phyloP scores from a whole-genome alignment of 345 rosid species.

The Barbarea vulgaris region DNA sequence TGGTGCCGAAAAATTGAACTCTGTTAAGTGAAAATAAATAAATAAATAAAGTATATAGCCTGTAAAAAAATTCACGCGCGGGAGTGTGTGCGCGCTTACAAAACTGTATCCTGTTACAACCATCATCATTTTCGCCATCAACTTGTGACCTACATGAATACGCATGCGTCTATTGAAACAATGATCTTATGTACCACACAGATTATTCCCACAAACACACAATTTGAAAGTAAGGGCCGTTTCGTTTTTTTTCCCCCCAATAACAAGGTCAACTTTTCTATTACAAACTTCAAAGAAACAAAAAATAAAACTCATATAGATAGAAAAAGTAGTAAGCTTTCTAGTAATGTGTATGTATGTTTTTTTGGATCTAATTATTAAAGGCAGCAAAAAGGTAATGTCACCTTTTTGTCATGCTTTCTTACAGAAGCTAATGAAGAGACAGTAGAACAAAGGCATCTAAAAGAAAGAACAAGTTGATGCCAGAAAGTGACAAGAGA shows the following conservation, averaged over 20 bases:
- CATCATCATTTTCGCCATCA: conserved; percentile 22
- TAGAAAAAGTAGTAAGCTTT: conserved; percentile 24
- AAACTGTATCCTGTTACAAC: too few species aligned
- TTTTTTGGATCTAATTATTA: conserved; percentile 21
- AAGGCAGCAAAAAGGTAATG: conserved; percentile 24
- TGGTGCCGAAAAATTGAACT: not conserved
- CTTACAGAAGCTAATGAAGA: conserved; percentile 37
- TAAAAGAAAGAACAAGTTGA: conserved; percentile 41
- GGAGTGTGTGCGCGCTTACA: conserved; percentile 4
- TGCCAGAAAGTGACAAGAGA: conserved; percentile 31
- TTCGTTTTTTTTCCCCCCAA: not conserved
- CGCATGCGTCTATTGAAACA: conserved; percentile 35
- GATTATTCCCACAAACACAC: not conserved
- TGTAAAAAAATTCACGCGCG: not conserved
- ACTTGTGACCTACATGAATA: conserved; percentile 26
- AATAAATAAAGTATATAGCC: not conserved
- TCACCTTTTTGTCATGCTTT: conserved; percentile 41
- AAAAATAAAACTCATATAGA: not conserved
- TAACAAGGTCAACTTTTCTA: conserved; percentile 25
- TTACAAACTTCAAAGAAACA: not conserved
- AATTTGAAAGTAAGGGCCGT: not conserved
- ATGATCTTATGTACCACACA: not conserved
- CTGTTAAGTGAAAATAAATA: not conserved
- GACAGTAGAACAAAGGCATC: conserved; percentile 30
- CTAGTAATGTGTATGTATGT: conserved; percentile 27